Conservation (phyloP, 331 rosid genomes). For the Quercus phellos region DNA sequence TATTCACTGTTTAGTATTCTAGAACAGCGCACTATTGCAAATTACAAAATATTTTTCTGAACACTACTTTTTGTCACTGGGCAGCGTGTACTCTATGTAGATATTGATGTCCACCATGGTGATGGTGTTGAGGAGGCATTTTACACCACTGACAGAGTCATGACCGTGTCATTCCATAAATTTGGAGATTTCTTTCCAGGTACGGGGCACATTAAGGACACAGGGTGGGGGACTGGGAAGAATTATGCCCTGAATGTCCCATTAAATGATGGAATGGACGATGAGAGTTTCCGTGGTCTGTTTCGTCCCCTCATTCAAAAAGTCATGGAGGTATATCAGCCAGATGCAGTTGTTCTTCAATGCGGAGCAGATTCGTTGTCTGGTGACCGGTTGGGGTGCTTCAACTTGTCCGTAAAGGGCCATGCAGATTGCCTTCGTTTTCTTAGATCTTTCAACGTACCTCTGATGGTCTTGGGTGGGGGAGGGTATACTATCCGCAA, state of each 20-base stretch:
- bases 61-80: conserved; percentile 21
- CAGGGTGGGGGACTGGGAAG: conserved; percentile 67
- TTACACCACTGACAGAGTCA: conserved; percentile 90
- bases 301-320: conserved; percentile 74
- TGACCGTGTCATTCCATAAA: conserved; percentile 92
- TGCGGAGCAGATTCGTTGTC: conserved; percentile 92
- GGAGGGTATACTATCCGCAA: conserved; percentile 92
- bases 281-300: conserved; percentile 63
- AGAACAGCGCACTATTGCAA: no score
- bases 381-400: conserved; percentile 86
- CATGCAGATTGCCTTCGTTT: conserved; percentile 93
- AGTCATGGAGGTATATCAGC: conserved; percentile 84
- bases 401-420: conserved; percentile 88
- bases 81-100: conserved; percentile 90
- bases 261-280: conserved; percentile 85
- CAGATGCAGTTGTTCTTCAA: conserved; percentile 92
- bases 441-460: conserved; percentile 79
- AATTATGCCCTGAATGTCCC: conserved; percentile 83
- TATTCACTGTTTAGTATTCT: no score
- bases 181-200: conserved; percentile 96
- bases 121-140: conserved; percentile 98
- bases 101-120: conserved; percentile 93
- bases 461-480: conserved; percentile 87
- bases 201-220: conserved; percentile 77
- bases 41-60: conserved; percentile 5